Percentiles rank a stretch among this genome's conserved stretches.
These are phyloP conservation scores for Maudiozyma pseudohumilis DNA, from an alignment of 805 yeast genomes.

Conservation along the genomic window DNA sequence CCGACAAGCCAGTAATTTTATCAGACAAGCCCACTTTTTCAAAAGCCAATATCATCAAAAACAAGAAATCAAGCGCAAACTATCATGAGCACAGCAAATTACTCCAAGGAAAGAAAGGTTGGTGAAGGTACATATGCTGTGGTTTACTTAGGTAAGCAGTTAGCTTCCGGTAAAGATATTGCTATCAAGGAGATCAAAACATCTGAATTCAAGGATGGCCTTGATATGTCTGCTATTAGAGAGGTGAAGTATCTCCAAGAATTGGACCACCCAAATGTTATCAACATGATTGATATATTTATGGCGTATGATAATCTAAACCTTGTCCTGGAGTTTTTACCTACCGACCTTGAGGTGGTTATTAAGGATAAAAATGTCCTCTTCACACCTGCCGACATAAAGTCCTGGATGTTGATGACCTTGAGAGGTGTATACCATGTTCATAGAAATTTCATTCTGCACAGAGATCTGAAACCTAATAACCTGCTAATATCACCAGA, in stretches of 20 bases:
- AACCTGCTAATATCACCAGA: conserved; percentile 77
- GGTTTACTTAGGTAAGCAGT: conserved; percentile 70
- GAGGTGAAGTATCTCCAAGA: conserved; percentile 87
- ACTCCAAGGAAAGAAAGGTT: conserved; percentile 58
- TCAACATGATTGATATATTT: conserved; percentile 82
- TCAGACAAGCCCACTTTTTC: too few relatives aligned
- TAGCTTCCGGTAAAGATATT: conserved; percentile 40
- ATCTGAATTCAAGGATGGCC: conserved; percentile 88
- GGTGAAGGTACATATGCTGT: conserved; percentile 99
- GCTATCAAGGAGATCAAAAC: conserved; percentile 96
- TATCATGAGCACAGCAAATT: conserved; percentile 1
- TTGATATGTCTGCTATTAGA: conserved; percentile 95
- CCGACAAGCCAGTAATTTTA: too few relatives aligned
- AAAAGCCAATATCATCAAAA: too few relatives aligned
- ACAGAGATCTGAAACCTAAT: conserved; percentile 89
- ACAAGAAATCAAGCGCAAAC: too few relatives aligned
- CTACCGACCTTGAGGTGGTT: conserved; percentile 82
- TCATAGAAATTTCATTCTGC: conserved; percentile 82
- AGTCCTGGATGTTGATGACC: conserved; percentile 91
- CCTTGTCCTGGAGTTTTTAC: conserved; percentile 85
- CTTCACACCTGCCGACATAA: conserved; percentile 79
- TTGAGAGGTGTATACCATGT: conserved; percentile 91
- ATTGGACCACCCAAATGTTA: conserved; percentile 65
- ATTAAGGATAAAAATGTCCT: conserved; percentile 70
- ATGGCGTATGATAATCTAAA: conserved; percentile 57